These are phyloP conservation scores for Ophiostoma tasmaniense DNA, from an alignment of 2,329 filamentous ascomycete genomes.

Conservation along the genomic window DNA sequence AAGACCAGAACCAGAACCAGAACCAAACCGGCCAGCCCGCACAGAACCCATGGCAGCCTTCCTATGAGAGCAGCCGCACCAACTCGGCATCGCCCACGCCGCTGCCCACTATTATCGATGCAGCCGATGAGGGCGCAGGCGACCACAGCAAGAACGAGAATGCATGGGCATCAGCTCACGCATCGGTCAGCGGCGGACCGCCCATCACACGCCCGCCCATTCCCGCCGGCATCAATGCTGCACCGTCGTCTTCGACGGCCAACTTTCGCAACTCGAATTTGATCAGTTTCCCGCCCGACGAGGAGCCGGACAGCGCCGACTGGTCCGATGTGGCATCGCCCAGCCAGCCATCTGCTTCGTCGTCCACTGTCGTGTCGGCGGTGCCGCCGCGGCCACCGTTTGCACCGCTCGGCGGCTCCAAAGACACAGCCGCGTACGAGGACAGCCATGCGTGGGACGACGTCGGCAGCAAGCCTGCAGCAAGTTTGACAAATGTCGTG, in stretches of 20 bases:
- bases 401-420: background rate
- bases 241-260: background rate
- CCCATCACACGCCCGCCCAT: background rate
- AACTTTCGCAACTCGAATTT: conserved; percentile 19
- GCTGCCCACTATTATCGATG: conserved; percentile 20
- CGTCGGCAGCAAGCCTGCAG: conserved; percentile 25
- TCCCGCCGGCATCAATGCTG: background rate
- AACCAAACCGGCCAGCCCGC: conserved; percentile 31
- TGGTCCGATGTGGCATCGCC: conserved; percentile 32
- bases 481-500: conserved; percentile 3
- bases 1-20: conserved; percentile 16
- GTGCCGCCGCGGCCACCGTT: conserved; percentile 20
- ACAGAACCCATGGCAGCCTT: conserved; percentile 38
- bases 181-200: background rate
- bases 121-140: conserved; percentile 24
- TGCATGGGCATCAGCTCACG: conserved; percentile 29
- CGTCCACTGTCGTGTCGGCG: background rate
- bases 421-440: background rate
- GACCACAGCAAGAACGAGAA: conserved; percentile 22
- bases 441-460: conserved; percentile 41
- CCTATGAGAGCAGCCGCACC: conserved; percentile 26
- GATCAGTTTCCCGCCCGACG: conserved; percentile 29
- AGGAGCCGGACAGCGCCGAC: conserved; percentile 32
- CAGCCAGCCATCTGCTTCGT: conserved; percentile 22
- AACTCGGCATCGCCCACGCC: conserved; percentile 22